phyloP scores from a whole-genome alignment of 345 rosid genomes.

The Camelina laxa region DNA sequence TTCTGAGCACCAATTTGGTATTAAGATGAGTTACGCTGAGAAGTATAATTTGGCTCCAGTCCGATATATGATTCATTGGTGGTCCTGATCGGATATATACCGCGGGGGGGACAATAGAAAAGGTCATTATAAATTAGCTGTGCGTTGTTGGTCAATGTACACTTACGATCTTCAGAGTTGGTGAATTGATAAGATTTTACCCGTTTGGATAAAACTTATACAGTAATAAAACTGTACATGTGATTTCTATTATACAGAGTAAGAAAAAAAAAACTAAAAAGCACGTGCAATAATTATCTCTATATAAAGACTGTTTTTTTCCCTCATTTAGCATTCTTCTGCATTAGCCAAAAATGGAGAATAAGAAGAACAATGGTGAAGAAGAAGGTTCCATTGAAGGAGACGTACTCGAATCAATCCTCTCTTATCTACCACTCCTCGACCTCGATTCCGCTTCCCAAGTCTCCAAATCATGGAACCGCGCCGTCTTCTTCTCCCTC shows the following conservation, averaged over 20 bases:
- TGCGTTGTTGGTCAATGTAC: neutral
- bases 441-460: slow-evolving; percentile 62
- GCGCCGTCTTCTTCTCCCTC: slow-evolving; percentile 69
- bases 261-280: too few relatives aligned
- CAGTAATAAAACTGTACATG: neutral
- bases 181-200: slow-evolving; percentile 11
- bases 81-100: neutral
- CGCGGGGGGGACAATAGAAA: neutral
- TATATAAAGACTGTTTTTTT: neutral
- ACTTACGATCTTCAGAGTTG: slow-evolving; percentile 13
- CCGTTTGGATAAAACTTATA: neutral
- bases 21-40: slow-evolving; percentile 12
- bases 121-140: neutral
- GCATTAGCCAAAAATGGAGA: slow-evolving; percentile 13
- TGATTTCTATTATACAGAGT: too few relatives aligned
- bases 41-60: neutral
- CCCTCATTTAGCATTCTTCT: neutral
- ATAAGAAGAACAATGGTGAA: neutral
- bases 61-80: neutral
- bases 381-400: slow-evolving; percentile 46
- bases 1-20: slow-evolving; percentile 2
- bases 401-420: slow-evolving; percentile 58
- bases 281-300: too few relatives aligned
- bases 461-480: slow-evolving; percentile 75
- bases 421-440: slow-evolving; percentile 61